These are phyloP conservation scores for Carex pumila DNA, from an alignment of 176 grass and related monocot genomes.

Conservation along the genomic window DNA sequence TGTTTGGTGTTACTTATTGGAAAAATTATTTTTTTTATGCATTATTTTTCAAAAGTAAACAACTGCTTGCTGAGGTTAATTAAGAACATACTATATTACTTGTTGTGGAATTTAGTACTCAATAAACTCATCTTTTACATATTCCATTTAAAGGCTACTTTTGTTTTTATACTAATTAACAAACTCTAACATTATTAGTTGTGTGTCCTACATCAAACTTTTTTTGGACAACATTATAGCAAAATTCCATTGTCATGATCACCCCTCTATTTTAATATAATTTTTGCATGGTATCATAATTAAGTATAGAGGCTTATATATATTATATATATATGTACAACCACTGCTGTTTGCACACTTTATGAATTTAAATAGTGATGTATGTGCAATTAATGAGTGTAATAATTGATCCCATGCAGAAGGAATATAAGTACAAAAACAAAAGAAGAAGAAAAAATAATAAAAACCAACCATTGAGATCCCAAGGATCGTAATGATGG, in stretches of 20 bases:
- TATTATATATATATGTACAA: background rate
- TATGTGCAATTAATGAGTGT: background rate
- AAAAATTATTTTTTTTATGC: background rate
- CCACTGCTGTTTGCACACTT: background rate
- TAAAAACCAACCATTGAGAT: conserved; percentile 50
- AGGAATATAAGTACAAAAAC: background rate
- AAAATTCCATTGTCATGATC: background rate
- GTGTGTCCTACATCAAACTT: background rate
- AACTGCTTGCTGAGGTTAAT: background rate
- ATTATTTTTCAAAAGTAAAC: background rate
- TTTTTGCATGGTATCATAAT: background rate
- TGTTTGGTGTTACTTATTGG: background rate
- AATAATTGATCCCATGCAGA: background rate
- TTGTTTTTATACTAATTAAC: background rate
- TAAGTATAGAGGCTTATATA: background rate
- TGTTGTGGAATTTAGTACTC: background rate
- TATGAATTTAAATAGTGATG: background rate
- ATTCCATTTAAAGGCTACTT: background rate
- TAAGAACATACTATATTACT: background rate
- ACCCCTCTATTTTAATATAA: background rate
- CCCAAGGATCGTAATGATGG: conserved; percentile 70
- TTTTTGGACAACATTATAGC: background rate
- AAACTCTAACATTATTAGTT: background rate
- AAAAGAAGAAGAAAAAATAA: background rate
- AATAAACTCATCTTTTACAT: background rate